Base-by-base conservation (phyloP, 2,329 filamentous ascomycete species). In the Trichothecium sympodiale region DNA sequence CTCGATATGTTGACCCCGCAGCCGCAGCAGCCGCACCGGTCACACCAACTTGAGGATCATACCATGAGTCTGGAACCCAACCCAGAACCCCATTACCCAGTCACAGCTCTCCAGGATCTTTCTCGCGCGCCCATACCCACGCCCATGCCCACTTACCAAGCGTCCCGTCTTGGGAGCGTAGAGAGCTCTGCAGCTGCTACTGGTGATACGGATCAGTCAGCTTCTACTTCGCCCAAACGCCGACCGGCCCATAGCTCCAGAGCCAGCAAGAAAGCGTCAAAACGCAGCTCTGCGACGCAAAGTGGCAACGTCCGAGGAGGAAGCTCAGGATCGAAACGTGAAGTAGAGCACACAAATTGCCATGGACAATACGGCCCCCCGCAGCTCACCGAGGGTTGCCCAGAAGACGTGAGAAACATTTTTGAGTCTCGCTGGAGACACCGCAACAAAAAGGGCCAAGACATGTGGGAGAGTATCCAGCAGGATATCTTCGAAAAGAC, bases 391-490 rank as follows among this genome's bases (percentile, higher is more conserved):
- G 50, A 55, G 16, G 57, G 57, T 14, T 66, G 67, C 17, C 64
- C 65, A 2, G 57, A 63, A 3, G 62, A 71, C 25, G 64, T 70
- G 40, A 58, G 57, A 16, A 68, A 54, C 35, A 60, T 76, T 23
- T 65, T 73, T 33, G 55, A 67, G 17, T 59, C 67, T n/a, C 59
- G 69, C 10, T 63, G 61, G 47, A 47, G 61, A 17, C 60, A 64
- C 43, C 53, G 61, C 13, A 46, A 61, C 15, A 57, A 62, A 35
- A 70, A 69, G 44, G 71, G 71, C 13, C 69, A 70, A 42, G 68
- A 70, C 25, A 75, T 75, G 69, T 76, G 71, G 71, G 63, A 70
- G 17, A 57, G 60, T 28, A 73, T 76, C 38, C 59, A 62, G 33
- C 49, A 47, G 5, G 61, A 65, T 38, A 6, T 6, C 20, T 74